phyloP scores from a whole-genome alignment of 2,329 filamentous ascomycete species.

The Fulvia fulva region DNA sequence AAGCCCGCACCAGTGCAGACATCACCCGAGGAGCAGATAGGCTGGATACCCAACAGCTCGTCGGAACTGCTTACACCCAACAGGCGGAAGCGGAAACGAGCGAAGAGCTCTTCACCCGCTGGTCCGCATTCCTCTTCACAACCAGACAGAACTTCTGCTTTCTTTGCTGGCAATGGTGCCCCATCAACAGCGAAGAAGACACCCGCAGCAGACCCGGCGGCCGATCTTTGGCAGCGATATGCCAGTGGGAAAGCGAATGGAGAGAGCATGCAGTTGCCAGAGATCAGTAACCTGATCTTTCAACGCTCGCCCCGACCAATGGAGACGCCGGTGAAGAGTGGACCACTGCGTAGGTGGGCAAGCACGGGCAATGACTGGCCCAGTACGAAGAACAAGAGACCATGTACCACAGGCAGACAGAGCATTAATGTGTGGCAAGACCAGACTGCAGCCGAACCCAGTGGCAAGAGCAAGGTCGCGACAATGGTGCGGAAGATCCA shows the following conservation, averaged over 20 bases:
- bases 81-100: constrained; percentile 40
- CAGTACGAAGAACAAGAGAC: constrained; percentile 37
- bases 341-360: constrained; percentile 47
- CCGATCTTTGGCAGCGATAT: constrained; percentile 47
- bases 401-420: constrained; percentile 33
- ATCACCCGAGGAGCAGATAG: constrained; percentile 59
- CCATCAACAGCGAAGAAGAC: constrained; percentile 33
- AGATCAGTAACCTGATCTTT: constrained; percentile 43
- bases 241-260: constrained; percentile 35
- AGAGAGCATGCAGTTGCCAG: constrained; percentile 37
- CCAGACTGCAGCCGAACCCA: constrained; percentile 29
- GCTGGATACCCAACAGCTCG: constrained; percentile 53
- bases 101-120: constrained; percentile 44
- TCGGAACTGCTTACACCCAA: constrained; percentile 40
- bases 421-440: constrained; percentile 36
- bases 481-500: constrained; percentile 43
- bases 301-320: constrained; percentile 45
- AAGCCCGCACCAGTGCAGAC: constrained; percentile 44
- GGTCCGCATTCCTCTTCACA: constrained; percentile 36
- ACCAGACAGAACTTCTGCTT: constrained; percentile 35
- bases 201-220: constrained; percentile 45
- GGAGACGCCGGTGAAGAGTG: constrained; percentile 43
- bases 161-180: constrained; percentile 21
- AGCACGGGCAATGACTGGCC: constrained; percentile 51
- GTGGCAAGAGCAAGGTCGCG: constrained; percentile 32